These are phyloP conservation scores for Annona cherimola DNA, from an alignment of 164 flowering plant species.

Conservation along the genomic window DNA sequence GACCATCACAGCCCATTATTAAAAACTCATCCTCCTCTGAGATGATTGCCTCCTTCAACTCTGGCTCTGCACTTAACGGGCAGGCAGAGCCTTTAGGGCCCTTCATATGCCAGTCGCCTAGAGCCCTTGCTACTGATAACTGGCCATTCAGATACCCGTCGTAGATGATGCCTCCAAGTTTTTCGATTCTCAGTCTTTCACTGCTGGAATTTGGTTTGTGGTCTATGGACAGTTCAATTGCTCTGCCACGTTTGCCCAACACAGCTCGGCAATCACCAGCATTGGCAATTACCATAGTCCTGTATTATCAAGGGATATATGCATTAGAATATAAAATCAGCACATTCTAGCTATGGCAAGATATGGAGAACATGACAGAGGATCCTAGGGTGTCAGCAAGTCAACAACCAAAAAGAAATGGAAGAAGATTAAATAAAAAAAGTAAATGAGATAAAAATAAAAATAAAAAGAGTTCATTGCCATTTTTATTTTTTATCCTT, in stretches of 20 bases:
- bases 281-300: slow-evolving; percentile 77
- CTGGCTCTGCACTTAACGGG: slow-evolving; percentile 91
- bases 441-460: background rate
- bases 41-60: slow-evolving; percentile 53
- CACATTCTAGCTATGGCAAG: background rate
- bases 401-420: background rate
- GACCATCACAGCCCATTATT: slow-evolving; percentile 88
- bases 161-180: slow-evolving; percentile 72
- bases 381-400: too few relatives aligned
- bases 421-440: background rate
- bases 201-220: slow-evolving; percentile 80
- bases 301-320: slow-evolving; percentile 19
- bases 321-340: background rate
- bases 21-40: slow-evolving; percentile 88
- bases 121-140: slow-evolving; percentile 88
- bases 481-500: too few relatives aligned
- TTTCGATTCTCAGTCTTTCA: slow-evolving; percentile 77
- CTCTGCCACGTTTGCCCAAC: slow-evolving; percentile 83
- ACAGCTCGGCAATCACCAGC: slow-evolving; percentile 98
- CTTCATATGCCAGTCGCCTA: slow-evolving; percentile 99
- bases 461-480: too few relatives aligned
- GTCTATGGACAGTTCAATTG: slow-evolving; percentile 80
- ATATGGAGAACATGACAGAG: too few relatives aligned
- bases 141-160: slow-evolving; percentile 95
- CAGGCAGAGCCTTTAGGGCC: slow-evolving; percentile 72